Evolutionary conservation across 768 basidiomycete genomes (phyloP), one percentile per base, ranked within the genome.

Genomic region (Pisolithus microcarpus): DNA sequence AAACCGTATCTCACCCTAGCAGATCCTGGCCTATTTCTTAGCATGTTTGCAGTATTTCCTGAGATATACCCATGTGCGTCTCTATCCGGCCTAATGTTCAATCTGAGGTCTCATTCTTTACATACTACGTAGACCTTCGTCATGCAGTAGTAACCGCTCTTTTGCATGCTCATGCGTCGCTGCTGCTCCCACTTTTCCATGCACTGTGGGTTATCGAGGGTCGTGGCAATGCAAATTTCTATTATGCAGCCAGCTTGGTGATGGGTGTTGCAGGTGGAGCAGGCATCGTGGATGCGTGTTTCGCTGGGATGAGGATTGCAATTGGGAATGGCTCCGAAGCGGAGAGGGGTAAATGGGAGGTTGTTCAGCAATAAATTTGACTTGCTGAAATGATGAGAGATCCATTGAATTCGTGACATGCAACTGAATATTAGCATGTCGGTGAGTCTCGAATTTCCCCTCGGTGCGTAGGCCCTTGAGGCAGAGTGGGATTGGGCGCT

Each of bases 191-290:
- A 0, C 75, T 96, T 28, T 94, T 98, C 67, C 84, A 95, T 61
- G 79, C 89, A 52, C 73, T 98, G 2, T 99, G 96, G 95, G 78
- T 97, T 6, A 75, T 74, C 8, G 86, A 91, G 51, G 93, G 92
- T 1, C 89, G 91, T 5, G 96, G 92, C 2, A 98, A 99, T 61
- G 93, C 95, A 43, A 98, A 98, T 66, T 99, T 99, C 70, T 97
- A 90, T 71, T 99, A 98, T 60, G 96, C 96, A 0, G 84, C 87
- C 4, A 97, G 93, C 2, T 74, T 98, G 53, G 95, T 99, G 15
- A 92, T 93, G 66, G 93, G 91, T 0, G 77, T 92, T 56, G 87
- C 84, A 3, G 86, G 89, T 56, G 92, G 91, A 0, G 79, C 87
- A n/a, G 85, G 85, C 16, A 61, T 93, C 11, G 72, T 91, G 2